Conservation (phyloP, 768 basidiomycete genomes). For the Lentinula raphanica region DNA sequence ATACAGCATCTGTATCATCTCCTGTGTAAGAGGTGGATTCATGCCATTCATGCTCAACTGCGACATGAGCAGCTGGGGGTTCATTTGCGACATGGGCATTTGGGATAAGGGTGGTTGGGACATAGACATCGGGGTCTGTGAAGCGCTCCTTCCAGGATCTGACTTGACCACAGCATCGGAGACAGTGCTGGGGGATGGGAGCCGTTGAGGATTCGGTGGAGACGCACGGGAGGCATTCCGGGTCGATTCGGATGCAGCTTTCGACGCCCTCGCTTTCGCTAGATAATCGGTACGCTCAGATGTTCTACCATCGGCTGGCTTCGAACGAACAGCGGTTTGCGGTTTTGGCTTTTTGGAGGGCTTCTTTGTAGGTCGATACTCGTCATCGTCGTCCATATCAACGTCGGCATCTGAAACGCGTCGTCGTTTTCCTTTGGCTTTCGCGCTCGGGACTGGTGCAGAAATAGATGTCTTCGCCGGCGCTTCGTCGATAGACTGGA, state of each 20-base stretch:
- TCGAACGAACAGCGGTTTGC: conserved; percentile 1
- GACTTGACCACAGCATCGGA: conserved; percentile 1
- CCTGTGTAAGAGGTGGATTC: neutral
- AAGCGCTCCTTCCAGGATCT: neutral
- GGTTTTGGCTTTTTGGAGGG: neutral
- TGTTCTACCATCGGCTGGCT: neutral
- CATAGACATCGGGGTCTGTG: neutral
- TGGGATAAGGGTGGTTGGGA: neutral
- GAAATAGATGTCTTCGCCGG: neutral
- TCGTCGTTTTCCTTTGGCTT: neutral
- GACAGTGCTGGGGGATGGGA: neutral
- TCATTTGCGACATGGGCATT: neutral
- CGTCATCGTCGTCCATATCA: conserved; percentile 1
- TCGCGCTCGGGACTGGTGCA: neutral
- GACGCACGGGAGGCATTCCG: neutral
- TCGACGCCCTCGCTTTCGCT: neutral
- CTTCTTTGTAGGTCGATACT: neutral
- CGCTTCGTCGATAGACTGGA: conserved; percentile 12
- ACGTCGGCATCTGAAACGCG: neutral
- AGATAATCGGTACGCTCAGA: neutral
- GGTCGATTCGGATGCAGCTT: neutral
- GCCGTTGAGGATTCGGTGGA: conserved; percentile 1
- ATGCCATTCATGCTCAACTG: too few species aligned
- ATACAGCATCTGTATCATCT: neutral
- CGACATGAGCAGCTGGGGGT: neutral